phyloP scores from a whole-genome alignment of 192 early-diverging fungal species.

The Entomortierella lignicola region DNA sequence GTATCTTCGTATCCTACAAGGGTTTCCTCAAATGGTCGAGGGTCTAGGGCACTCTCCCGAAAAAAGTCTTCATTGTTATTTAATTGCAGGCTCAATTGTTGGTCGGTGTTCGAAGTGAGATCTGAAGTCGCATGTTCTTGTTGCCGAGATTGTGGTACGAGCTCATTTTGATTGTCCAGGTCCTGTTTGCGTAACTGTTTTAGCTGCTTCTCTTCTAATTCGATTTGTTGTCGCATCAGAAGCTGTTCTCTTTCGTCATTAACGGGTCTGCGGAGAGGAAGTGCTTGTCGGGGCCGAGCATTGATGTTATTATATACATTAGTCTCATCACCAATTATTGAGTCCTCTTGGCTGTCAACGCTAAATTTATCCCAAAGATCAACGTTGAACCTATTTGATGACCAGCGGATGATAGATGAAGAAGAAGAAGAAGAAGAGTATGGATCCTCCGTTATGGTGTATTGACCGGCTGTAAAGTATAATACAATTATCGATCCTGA shows the following conservation, averaged over 20 bases:
- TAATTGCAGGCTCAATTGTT: slow-evolving; percentile 1
- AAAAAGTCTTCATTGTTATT: background rate
- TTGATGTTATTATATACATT: background rate
- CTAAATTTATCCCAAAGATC: background rate
- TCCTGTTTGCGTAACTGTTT: background rate
- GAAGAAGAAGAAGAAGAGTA: slow-evolving; percentile 16
- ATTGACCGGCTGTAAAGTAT: slow-evolving; percentile 5
- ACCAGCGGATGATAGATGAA: slow-evolving; percentile 35
- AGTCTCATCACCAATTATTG: background rate
- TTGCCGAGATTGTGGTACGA: background rate
- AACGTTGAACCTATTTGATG: background rate
- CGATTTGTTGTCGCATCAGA: slow-evolving; percentile 12
- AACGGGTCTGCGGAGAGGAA: slow-evolving; percentile 6
- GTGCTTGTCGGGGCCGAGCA: slow-evolving; percentile 10
- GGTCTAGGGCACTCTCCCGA: slow-evolving; percentile 3
- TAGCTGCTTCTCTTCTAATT: slow-evolving; percentile 3
- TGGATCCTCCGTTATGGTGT: background rate
- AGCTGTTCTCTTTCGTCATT: slow-evolving; percentile 3
- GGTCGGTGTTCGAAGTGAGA: background rate
- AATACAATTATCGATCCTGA: slow-evolving; percentile 28
- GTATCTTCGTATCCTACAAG: background rate
- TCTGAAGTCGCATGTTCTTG: background rate
- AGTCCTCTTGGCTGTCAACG: background rate
- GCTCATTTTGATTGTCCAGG: background rate
- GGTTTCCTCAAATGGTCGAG: slow-evolving; percentile 12